These are phyloP conservation scores for Aschersonia sp. DNA, from an alignment of 2,329 filamentous ascomycete genomes.

Conservation along the genomic window DNA sequence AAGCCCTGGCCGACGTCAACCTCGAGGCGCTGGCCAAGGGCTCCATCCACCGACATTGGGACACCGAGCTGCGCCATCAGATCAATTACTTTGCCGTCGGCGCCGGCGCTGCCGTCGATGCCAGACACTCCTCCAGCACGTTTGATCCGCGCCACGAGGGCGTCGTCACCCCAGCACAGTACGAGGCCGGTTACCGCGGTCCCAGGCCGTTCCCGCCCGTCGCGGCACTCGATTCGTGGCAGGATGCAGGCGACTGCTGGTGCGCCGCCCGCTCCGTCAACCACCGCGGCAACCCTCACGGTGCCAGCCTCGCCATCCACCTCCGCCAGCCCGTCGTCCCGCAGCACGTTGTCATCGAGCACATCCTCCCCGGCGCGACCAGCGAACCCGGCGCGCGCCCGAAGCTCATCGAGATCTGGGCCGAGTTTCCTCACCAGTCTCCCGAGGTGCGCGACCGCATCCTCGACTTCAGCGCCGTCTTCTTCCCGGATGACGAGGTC, in stretches of 20 bases:
- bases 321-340: constrained; percentile 45
- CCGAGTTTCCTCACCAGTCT: constrained; percentile 31
- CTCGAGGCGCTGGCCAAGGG: constrained; percentile 31
- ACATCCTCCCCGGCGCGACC: constrained; percentile 48
- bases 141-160: constrained; percentile 21
- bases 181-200: constrained; percentile 8
- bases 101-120: constrained; percentile 51
- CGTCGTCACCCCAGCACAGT: constrained; percentile 3
- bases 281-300: constrained; percentile 28
- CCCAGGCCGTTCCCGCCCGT: constrained; percentile 19
- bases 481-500: constrained; percentile 20
- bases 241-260: constrained; percentile 77
- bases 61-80: constrained; percentile 30
- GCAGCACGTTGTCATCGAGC: constrained; percentile 57
- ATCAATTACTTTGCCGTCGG: constrained; percentile 62
- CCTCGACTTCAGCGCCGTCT: constrained; percentile 25
- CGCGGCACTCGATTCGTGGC: constrained; percentile 53
- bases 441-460: constrained; percentile 22
- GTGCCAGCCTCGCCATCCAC: constrained; percentile 51
- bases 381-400: constrained; percentile 49
- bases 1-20: constrained; percentile 28
- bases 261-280: constrained; percentile 43
- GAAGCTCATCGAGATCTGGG: constrained; percentile 56
- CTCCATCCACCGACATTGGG: constrained; percentile 29
- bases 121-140: constrained; percentile 41